Evolutionary conservation across 768 basidiomycete species (phyloP).

Genomic region (Tephrocybe rancida): DNA sequence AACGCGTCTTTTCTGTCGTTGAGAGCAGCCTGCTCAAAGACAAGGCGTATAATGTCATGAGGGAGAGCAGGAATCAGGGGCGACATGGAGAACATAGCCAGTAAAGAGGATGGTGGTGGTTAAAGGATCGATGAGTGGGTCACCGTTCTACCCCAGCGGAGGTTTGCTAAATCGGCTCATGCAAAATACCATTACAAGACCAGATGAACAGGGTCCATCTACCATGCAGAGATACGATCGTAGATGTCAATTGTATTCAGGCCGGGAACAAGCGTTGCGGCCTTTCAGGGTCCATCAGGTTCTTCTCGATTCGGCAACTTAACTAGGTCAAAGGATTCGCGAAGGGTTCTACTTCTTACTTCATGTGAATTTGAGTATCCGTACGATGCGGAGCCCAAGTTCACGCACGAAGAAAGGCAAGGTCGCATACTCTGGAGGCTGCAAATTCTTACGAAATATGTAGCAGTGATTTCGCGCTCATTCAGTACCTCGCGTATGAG

Average conservation of each 20-base stretch:
- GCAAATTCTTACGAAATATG: too few species aligned
- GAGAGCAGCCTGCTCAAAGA: constrained; percentile 35
- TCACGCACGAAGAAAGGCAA: neutral
- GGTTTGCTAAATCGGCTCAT: neutral
- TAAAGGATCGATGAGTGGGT: constrained; percentile 15
- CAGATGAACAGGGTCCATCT: neutral
- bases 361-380: neutral
- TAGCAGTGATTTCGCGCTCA: too few species aligned
- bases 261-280: constrained; percentile 2
- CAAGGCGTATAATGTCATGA: constrained; percentile 37
- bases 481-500: too few species aligned
- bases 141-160: neutral
- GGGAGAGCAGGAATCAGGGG: constrained; percentile 25
- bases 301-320: constrained; percentile 4
- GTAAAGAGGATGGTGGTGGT: constrained; percentile 1
- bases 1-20: constrained; percentile 32
- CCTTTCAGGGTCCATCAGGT: neutral
- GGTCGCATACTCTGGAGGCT: too few species aligned
- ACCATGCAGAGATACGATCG: constrained; percentile 1
- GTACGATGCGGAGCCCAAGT: constrained; percentile 6
- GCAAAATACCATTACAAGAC: neutral
- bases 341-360: neutral
- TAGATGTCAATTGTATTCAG: constrained; percentile 8
- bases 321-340: neutral
- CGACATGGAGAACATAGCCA: constrained; percentile 3